Conservation (phyloP, 306 rosid species). For the Casuarina equisetifolia region DNA sequence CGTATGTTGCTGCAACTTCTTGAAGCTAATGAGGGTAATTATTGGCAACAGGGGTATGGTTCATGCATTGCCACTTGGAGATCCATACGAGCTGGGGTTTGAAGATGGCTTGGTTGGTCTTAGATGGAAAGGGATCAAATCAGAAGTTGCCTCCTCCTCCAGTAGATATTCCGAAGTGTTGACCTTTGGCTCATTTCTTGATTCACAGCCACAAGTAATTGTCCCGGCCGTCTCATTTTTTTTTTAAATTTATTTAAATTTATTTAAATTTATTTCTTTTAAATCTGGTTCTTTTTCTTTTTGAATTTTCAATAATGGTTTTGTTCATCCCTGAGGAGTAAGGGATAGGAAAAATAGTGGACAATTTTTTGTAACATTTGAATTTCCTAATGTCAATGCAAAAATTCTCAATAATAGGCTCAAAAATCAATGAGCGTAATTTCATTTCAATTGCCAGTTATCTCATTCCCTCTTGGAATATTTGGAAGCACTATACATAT, state of each 20-base stretch:
- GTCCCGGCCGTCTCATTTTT: neutral
- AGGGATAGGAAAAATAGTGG: neutral
- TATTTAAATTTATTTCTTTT: neutral
- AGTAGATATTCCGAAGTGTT: constrained; percentile 65
- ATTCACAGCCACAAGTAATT: constrained; percentile 9
- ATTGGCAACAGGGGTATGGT: constrained; percentile 56
- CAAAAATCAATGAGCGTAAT: neutral
- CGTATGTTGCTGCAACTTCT: neutral
- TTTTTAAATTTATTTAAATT: neutral
- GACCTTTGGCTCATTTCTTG: constrained; percentile 5
- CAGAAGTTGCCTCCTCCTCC: constrained; percentile 67
- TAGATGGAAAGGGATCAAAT: constrained; percentile 61
- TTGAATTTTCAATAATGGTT: neutral
- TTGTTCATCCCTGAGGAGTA: neutral
- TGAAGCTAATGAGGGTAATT: neutral
- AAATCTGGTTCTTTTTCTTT: neutral
- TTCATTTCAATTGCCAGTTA: neutral
- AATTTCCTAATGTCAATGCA: neutral
- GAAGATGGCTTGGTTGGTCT: constrained; percentile 67
- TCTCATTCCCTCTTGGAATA: too few species aligned
- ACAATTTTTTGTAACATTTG: neutral
- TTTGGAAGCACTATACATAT: too few species aligned
- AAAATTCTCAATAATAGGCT: neutral
- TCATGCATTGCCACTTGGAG: constrained; percentile 14
- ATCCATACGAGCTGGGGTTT: constrained; percentile 74